phyloP scores from a whole-genome alignment of 306 rosid species.

The Mimosa bimucronata region DNA sequence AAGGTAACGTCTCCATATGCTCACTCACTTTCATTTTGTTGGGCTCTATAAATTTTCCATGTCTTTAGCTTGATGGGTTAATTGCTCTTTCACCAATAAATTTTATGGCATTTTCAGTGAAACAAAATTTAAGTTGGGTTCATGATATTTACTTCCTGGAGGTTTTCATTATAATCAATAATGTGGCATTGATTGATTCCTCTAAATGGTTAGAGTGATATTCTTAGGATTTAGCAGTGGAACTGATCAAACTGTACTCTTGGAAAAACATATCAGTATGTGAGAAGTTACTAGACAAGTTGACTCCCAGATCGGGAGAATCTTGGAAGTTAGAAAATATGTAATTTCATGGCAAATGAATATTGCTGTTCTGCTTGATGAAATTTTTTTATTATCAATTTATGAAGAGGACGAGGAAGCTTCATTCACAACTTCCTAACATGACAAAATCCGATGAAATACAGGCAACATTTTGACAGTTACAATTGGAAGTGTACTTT shows the following conservation, averaged over 20 bases:
- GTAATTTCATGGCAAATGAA: neutral
- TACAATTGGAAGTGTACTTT: constrained; percentile 15
- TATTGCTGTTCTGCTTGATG: constrained; percentile 13
- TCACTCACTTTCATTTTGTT: constrained; percentile 23
- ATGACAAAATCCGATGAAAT: constrained; percentile 5
- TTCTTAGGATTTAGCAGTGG: neutral
- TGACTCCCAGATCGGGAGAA: constrained; percentile 17
- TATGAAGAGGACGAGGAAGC: neutral
- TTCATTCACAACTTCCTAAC: constrained; percentile 3
- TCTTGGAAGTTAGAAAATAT: neutral
- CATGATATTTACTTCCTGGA: neutral
- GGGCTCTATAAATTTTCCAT: neutral
- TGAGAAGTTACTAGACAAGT: neutral
- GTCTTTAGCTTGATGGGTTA: neutral
- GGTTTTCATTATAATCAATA: constrained; percentile 5
- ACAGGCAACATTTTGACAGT: constrained; percentile 9
- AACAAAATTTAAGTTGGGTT: neutral
- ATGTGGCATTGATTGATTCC: constrained; percentile 22
- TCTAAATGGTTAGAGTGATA: neutral
- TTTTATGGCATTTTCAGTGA: constrained; percentile 5
- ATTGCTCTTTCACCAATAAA: constrained; percentile 21
- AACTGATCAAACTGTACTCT: neutral
- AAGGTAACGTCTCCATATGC: constrained; percentile 58
- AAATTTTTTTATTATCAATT: constrained; percentile 7
- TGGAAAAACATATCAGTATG: neutral